Evolutionary conservation across 2,329 filamentous ascomycete genomes (phyloP).

Genomic region (Scortechinia acanthostroma): DNA sequence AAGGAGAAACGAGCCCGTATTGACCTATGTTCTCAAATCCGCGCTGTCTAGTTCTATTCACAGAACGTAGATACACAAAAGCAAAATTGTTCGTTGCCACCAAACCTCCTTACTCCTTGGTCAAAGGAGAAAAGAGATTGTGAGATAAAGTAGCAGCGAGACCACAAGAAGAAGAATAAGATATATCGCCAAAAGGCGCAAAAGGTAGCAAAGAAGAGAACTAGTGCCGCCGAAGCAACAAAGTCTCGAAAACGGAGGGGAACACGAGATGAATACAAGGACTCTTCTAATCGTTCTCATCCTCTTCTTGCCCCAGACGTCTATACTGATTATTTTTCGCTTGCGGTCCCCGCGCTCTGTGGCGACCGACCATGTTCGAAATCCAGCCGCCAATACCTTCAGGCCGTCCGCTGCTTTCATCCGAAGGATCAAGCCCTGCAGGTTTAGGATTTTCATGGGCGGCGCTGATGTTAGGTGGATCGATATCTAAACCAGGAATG

Average conservation of each 20-base stretch:
- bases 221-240: neutral
- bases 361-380: neutral
- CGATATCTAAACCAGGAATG: slow-evolving; percentile 1
- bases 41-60: too few species aligned
- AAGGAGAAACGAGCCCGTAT: too few species aligned
- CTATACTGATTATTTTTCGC: neutral
- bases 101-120: too few species aligned
- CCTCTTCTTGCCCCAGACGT: neutral
- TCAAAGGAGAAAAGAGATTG: too few species aligned
- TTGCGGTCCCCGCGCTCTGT: neutral
- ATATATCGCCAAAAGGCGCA: neutral
- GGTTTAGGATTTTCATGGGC: neutral
- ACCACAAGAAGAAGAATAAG: too few species aligned
- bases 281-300: neutral
- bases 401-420: neutral
- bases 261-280: slow-evolving; percentile 1
- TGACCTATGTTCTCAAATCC: too few species aligned
- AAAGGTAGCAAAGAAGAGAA: too few species aligned
- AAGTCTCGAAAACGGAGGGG: slow-evolving; percentile 1
- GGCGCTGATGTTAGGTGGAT: neutral
- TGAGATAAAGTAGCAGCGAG: too few species aligned
- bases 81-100: too few species aligned
- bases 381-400: slow-evolving; percentile 2
- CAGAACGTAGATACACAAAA: too few species aligned
- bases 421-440: neutral